Percentiles rank a stretch among this genome's conserved stretches.
phyloP scores from a whole-genome alignment of 805 yeast genomes.

The Candida sakaeoensis region DNA sequence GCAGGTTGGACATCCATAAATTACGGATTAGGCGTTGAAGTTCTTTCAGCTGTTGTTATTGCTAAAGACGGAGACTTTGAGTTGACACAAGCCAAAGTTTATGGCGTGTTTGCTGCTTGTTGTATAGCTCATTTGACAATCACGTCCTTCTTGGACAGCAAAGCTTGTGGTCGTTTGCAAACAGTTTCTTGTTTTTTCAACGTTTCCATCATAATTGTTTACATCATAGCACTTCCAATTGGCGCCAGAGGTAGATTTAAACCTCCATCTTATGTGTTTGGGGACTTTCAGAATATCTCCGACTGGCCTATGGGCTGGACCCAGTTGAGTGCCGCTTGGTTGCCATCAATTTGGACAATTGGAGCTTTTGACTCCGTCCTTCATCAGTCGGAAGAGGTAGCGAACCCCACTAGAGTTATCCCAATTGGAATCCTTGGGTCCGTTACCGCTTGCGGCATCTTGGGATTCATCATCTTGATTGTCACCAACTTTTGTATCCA shows the following conservation, averaged over 20 bases:
- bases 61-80: slow-evolving; percentile 27
- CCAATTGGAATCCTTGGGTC: slow-evolving; percentile 30
- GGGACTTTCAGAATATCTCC: slow-evolving; percentile 45
- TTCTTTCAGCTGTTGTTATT: slow-evolving; percentile 24
- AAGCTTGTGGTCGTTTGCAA: slow-evolving; percentile 23
- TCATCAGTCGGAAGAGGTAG: slow-evolving; percentile 30
- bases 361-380: slow-evolving; percentile 33
- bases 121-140: slow-evolving; percentile 20
- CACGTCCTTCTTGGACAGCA: slow-evolving; percentile 22
- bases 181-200: slow-evolving; percentile 24
- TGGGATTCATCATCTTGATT: slow-evolving; percentile 23
- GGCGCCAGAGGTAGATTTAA: slow-evolving; percentile 35
- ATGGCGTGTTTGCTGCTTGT: slow-evolving; percentile 31
- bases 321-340: slow-evolving; percentile 22
- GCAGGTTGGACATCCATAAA: slow-evolving; percentile 29
- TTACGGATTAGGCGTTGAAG: slow-evolving; percentile 28
- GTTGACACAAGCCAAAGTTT: slow-evolving; percentile 23
- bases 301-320: slow-evolving; percentile 59
- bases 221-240: slow-evolving; percentile 27
- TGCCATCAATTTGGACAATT: slow-evolving; percentile 32
- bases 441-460: slow-evolving; percentile 22
- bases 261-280: slow-evolving; percentile 52
- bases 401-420: slow-evolving; percentile 22
- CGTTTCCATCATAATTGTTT: slow-evolving; percentile 19
- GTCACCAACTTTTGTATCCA: slow-evolving; percentile 22